These are phyloP conservation scores for Rhizoclosmatium globosum DNA, from an alignment of 192 early-diverging fungal genomes.

Conservation along the genomic window DNA sequence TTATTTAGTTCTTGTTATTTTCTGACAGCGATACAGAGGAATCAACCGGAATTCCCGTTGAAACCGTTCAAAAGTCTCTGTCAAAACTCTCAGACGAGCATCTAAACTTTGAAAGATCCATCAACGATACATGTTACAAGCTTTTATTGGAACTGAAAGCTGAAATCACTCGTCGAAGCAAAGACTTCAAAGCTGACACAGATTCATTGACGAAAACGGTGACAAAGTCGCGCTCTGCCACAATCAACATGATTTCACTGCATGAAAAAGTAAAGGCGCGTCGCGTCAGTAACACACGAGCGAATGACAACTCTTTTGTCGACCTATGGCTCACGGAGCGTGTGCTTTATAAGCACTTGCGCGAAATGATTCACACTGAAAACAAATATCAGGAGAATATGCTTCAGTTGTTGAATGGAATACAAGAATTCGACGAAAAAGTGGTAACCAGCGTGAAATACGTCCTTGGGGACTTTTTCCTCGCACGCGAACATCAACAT, in stretches of 20 bases:
- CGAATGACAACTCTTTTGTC: slow-evolving; percentile 12
- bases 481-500: slow-evolving; percentile 33
- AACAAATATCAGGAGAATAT: slow-evolving; percentile 45
- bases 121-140: not conserved
- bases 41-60: slow-evolving; percentile 13
- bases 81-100: slow-evolving; percentile 2
- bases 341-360: slow-evolving; percentile 41
- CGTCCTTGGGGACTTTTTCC: slow-evolving; percentile 43
- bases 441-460: slow-evolving; percentile 34
- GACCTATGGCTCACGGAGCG: slow-evolving; percentile 54
- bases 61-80: not conserved
- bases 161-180: not conserved
- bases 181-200: slow-evolving; percentile 25
- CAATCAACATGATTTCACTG: slow-evolving; percentile 17
- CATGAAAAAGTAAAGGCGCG: slow-evolving; percentile 30
- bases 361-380: slow-evolving; percentile 43
- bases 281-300: not conserved
- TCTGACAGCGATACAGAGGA: not conserved
- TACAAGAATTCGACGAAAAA: slow-evolving; percentile 41
- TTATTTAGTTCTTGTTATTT: not conserved
- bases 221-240: slow-evolving; percentile 3
- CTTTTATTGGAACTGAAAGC: not conserved
- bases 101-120: slow-evolving; percentile 11
- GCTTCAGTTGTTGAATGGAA: slow-evolving; percentile 41
- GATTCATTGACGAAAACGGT: slow-evolving; percentile 1